A percentile compares a stretch with the other conserved stretches of the same genome.
Conservation (phyloP, 2,329 filamentous ascomycete species). For the Ophioceras dolichostomum region DNA sequence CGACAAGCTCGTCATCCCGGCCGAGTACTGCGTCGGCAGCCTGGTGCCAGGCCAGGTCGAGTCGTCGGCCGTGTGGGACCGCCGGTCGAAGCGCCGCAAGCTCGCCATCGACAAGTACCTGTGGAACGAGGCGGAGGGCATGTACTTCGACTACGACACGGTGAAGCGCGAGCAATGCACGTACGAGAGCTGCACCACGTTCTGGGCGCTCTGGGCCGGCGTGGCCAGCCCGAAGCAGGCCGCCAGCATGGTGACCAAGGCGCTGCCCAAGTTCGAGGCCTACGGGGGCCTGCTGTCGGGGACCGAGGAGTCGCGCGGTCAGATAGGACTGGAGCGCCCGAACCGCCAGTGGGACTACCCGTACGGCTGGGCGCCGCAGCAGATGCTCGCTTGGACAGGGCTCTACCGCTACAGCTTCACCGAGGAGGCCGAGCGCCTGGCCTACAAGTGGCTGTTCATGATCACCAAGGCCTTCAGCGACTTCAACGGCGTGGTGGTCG, state of each 20-base stretch:
- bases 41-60: slow-evolving; percentile 59
- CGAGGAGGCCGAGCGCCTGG: slow-evolving; percentile 76
- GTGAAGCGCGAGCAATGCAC: slow-evolving; percentile 64
- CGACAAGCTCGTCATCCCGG: slow-evolving; percentile 71
- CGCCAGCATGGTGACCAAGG: slow-evolving; percentile 66
- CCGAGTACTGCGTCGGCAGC: slow-evolving; percentile 63
- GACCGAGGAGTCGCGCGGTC: slow-evolving; percentile 77
- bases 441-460: slow-evolving; percentile 98
- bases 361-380: slow-evolving; percentile 96
- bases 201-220: slow-evolving; percentile 97
- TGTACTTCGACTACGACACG: slow-evolving; percentile 98
- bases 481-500: slow-evolving; percentile 94
- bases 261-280: slow-evolving; percentile 77
- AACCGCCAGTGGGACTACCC: slow-evolving; percentile 98
- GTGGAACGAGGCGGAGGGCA: slow-evolving; percentile 84
- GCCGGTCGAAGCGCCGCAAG: slow-evolving; percentile 74
- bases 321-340: slow-evolving; percentile 66
- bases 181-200: slow-evolving; percentile 87
- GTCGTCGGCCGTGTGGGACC: slow-evolving; percentile 81
- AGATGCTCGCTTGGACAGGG: slow-evolving; percentile 95
- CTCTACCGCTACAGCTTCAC: slow-evolving; percentile 84
- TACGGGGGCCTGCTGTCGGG: slow-evolving; percentile 82
- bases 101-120: slow-evolving; percentile 81
- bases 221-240: slow-evolving; percentile 78
- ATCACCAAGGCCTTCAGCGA: slow-evolving; percentile 97